Percentiles rank a stretch among this genome's conserved stretches.
These are phyloP conservation scores for Amaranthus hypochondriacus DNA, from an alignment of 148 eudicot species.

Conservation along the genomic window DNA sequence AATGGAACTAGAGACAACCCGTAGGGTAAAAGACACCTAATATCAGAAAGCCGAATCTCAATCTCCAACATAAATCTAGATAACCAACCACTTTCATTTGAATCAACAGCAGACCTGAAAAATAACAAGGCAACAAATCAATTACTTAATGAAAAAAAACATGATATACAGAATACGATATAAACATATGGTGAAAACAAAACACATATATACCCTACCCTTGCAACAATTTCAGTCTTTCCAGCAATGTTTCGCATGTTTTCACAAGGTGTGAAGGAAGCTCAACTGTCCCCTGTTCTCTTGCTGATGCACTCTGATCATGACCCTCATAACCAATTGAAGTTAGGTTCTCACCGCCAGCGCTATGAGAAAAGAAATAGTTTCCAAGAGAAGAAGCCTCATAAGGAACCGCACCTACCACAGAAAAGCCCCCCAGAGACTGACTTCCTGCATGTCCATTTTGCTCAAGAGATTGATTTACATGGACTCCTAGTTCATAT, in stretches of 20 bases:
- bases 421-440: constrained; percentile 22
- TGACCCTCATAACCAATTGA: constrained; percentile 25
- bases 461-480: constrained; percentile 29
- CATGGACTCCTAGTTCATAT: constrained; percentile 17
- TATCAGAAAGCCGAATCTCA: constrained; percentile 78
- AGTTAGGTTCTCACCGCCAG: constrained; percentile 20
- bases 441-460: constrained; percentile 24
- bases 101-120: constrained; percentile 38
- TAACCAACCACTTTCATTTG: constrained; percentile 36
- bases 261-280: constrained; percentile 46
- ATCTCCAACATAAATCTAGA: constrained; percentile 53
- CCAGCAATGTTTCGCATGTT: constrained; percentile 58
- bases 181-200: not conserved
- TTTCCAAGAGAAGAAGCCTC: constrained; percentile 25
- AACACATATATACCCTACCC: constrained; percentile 37
- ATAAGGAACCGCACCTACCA: constrained; percentile 18
- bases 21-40: constrained; percentile 54
- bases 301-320: constrained; percentile 21
- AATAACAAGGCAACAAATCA: constrained; percentile 5
- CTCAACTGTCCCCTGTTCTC: constrained; percentile 30
- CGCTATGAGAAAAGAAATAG: constrained; percentile 20
- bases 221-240: constrained; percentile 47
- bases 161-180: not conserved
- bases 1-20: constrained; percentile 72
- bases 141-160: not conserved